Base-by-base conservation (phyloP, 208 protist genomes). In the Trypanosoma theileri region DNA sequence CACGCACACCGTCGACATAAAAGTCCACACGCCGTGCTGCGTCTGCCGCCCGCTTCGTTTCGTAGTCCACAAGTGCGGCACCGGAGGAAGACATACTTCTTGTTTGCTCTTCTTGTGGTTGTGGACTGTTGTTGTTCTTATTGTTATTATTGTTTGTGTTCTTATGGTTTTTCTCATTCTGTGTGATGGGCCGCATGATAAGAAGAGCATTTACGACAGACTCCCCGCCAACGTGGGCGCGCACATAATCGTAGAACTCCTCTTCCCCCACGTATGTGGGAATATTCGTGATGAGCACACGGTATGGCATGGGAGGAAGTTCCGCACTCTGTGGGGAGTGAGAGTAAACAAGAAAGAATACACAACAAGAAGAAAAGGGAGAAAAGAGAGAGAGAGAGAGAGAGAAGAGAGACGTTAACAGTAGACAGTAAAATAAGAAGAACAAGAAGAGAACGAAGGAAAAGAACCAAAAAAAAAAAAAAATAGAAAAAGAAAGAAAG, bases 241-340 rank as follows among this genome's bases (percentile, higher is more conserved):
- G 73, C 35, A 86, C 50, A 48, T 69, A 59, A 58, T 82, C 77
- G 66, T 86, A 86, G 64, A 86, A 86, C 17, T 50, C 58, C 65
- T 83, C 77, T 24, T 35, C 45, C 21, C 24, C 42, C 4, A 81
- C 41, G 42, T 75, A 50, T 9, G 57, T 26, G 35, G 70, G 78
- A 26, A 86, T 66, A 40, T 66, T 61, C 14, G 77, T 77, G 22
- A 76, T 51, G n/a, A 83, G 59, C 22, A 86, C 19, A 13, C 81
- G 65, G 60, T 69, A 75, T 16, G 55, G 61, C 69, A 75, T 75
- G 6, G 6, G 28, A 35, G 6, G 28, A 35, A 6, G 28, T 6
- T 35, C 28, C 28, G 28, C 28, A 35, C 28, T 35, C 28, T 35
- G 1, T 4, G 24, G 28, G 24, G 21, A 69, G 17, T 12, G 11